Conservation (phyloP, 495 filamentous ascomycete genomes). For the Penicillium egyptiacum region DNA sequence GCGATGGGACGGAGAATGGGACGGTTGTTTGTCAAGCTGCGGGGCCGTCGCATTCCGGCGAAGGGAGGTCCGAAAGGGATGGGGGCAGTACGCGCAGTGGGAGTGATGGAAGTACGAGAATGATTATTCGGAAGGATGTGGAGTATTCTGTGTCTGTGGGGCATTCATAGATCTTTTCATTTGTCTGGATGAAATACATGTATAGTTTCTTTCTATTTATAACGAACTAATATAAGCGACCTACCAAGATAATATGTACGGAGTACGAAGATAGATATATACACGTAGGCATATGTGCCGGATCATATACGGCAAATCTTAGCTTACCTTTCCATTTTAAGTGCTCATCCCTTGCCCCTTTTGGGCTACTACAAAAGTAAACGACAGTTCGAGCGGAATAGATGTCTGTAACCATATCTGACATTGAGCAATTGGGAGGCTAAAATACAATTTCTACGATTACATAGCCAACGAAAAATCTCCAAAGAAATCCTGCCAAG, state of each 20-base stretch:
- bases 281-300: too few species aligned
- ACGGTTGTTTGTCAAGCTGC: background rate
- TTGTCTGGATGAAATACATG: background rate
- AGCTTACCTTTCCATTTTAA: too few species aligned
- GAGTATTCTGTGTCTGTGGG: background rate
- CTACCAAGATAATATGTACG: too few species aligned
- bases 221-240: too few species aligned
- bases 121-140: background rate
- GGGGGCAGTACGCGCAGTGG: background rate
- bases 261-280: constrained; percentile 13
- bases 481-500: constrained; percentile 46
- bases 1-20: background rate
- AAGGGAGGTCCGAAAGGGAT: background rate
- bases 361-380: constrained; percentile 18
- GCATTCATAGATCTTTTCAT: background rate
- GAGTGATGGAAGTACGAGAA: background rate
- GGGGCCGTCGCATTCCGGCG: background rate
- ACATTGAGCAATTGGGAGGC: background rate
- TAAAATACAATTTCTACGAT: too few species aligned
- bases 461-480: constrained; percentile 40
- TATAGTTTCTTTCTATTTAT: background rate
- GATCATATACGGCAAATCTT: too few species aligned
- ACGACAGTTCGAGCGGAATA: constrained; percentile 11
- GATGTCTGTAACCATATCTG: constrained; percentile 5
- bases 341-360: too few species aligned